phyloP scores from a whole-genome alignment of 2,329 filamentous ascomycete species.

The Metarhizium brunneum region DNA sequence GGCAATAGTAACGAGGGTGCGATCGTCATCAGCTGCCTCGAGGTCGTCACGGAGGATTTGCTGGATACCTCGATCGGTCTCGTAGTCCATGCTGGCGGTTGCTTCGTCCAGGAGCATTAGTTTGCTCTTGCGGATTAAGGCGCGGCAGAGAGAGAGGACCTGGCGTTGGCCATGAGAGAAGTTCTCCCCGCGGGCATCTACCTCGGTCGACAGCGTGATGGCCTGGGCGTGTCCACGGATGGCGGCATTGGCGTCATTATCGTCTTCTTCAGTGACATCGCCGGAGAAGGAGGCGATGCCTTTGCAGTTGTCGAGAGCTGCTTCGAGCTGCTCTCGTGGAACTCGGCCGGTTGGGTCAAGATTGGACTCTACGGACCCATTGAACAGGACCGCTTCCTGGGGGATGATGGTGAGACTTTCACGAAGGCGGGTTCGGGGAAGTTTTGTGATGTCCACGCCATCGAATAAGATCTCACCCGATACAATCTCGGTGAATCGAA shows the following conservation, averaged over 20 bases:
- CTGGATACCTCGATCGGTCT: conserved; percentile 48
- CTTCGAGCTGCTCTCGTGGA: conserved; percentile 42
- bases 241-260: conserved; percentile 12
- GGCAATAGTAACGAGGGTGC: conserved; percentile 49
- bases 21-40: conserved; percentile 29
- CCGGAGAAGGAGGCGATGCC: conserved; percentile 45
- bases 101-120: conserved; percentile 50
- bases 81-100: conserved; percentile 50
- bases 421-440: conserved; percentile 40
- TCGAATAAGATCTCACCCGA: conserved; percentile 46
- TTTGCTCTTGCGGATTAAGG: conserved; percentile 44
- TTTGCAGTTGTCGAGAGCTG: conserved; percentile 53
- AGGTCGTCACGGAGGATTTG: conserved; percentile 41
- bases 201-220: conserved; percentile 33
- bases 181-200: conserved; percentile 44
- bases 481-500: conserved; percentile 43
- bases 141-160: conserved; percentile 47
- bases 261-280: conserved; percentile 24
- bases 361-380: conserved; percentile 43
- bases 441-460: conserved; percentile 43
- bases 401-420: conserved; percentile 49
- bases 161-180: conserved; percentile 50
- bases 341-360: conserved; percentile 55
- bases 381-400: conserved; percentile 49
- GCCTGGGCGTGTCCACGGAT: conserved; percentile 10